These are phyloP conservation scores for Teunomyces lycoperdinae DNA, from an alignment of 805 yeast species.

Conservation along the genomic window DNA sequence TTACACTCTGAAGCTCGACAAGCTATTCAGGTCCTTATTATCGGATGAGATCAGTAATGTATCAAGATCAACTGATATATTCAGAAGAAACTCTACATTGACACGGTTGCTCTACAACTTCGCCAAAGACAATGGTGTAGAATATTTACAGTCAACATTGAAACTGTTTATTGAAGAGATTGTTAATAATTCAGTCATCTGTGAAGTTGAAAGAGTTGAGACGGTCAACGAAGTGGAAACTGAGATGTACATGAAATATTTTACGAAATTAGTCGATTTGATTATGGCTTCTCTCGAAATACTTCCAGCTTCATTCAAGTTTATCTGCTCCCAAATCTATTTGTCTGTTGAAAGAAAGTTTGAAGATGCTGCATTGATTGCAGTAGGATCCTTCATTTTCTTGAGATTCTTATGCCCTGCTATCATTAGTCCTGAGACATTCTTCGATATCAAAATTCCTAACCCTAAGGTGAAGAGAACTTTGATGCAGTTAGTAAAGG, in stretches of 20 bases:
- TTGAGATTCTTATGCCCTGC: conserved; percentile 84
- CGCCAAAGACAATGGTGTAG: conserved; percentile 64
- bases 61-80: conserved; percentile 63
- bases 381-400: conserved; percentile 85
- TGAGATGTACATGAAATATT: conserved; percentile 52
- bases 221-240: conserved; percentile 33
- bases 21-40: conserved; percentile 53
- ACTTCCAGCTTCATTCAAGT: conserved; percentile 71
- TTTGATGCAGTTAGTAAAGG: conserved; percentile 75
- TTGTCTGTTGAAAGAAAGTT: conserved; percentile 56
- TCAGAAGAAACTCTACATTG: conserved; percentile 79
- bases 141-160: conserved; percentile 52
- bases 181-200: conserved; percentile 44
- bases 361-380: conserved; percentile 56
- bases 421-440: conserved; percentile 79
- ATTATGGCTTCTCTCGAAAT: conserved; percentile 52
- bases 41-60: conserved; percentile 61
- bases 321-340: conserved; percentile 66
- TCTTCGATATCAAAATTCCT: conserved; percentile 27
- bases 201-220: conserved; percentile 61
- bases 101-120: conserved; percentile 72
- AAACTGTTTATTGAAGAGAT: conserved; percentile 57
- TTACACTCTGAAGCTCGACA: conserved; percentile 31
- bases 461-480: conserved; percentile 53
- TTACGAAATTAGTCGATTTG: conserved; percentile 55